Conservation (phyloP, 2,329 filamentous ascomycete species). For the Calonectria naviculata region DNA sequence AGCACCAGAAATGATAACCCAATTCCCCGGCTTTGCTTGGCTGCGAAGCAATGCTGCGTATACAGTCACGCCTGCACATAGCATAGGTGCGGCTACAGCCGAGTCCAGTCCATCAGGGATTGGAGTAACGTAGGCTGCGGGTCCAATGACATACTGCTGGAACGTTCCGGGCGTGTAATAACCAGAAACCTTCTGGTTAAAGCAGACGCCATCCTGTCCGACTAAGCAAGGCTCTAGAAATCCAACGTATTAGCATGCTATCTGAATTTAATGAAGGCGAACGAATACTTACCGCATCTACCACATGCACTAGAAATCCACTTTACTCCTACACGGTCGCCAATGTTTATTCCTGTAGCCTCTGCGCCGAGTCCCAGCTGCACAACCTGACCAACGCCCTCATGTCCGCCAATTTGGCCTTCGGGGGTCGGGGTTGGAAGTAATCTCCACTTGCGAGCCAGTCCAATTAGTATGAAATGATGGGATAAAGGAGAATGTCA, state of each 20-base stretch:
- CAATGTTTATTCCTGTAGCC: background rate
- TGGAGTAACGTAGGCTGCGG: constrained; percentile 11
- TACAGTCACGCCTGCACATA: constrained; percentile 12
- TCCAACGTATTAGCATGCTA: background rate
- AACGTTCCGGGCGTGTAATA: constrained; percentile 11
- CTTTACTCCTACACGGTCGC: background rate
- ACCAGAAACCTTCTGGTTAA: constrained; percentile 9
- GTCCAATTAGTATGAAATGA: background rate
- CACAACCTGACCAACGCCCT: background rate
- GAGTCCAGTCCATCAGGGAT: constrained; percentile 9
- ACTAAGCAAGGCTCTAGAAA: constrained; percentile 6
- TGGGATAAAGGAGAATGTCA: background rate
- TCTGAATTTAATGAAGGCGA: background rate
- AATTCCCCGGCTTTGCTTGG: constrained; percentile 1
- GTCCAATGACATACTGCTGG: constrained; percentile 9
- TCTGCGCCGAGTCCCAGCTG: background rate
- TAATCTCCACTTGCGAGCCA: background rate
- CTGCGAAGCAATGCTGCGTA: constrained; percentile 5
- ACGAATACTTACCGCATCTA: background rate
- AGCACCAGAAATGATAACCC: constrained; percentile 7
- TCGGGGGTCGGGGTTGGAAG: background rate
- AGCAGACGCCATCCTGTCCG: background rate
- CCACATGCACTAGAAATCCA: background rate
- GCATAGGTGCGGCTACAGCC: constrained; percentile 5
- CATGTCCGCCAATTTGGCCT: background rate